Conservation (phyloP, 345 rosid species). For the Brassica rapa region DNA sequence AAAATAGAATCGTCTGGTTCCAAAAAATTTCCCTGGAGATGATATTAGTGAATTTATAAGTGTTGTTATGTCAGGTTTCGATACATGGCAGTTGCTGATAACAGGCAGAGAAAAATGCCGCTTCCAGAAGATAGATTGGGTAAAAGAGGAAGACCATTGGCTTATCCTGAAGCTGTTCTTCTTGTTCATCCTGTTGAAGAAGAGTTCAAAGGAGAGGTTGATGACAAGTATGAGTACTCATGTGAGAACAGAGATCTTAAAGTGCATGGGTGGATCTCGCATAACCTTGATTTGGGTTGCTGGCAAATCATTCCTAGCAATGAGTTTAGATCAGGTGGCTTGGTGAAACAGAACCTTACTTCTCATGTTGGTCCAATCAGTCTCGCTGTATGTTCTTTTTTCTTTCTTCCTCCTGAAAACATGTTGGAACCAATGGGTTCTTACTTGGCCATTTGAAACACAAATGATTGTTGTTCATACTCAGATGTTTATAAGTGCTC, state of each 20-base stretch:
- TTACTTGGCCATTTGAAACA: not conserved
- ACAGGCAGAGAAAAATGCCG: conserved; percentile 80
- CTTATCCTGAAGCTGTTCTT: conserved; percentile 77
- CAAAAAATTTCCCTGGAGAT: not conserved
- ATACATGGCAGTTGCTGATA: conserved; percentile 72
- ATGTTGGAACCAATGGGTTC: not conserved
- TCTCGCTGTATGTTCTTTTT: conserved; percentile 43
- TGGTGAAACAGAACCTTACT: conserved; percentile 62
- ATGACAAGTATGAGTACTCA: conserved; percentile 89
- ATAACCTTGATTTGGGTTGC: conserved; percentile 58
- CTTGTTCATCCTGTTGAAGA: conserved; percentile 76
- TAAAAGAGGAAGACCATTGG: conserved; percentile 59
- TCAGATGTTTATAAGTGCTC: conserved; percentile 91
- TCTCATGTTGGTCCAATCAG: conserved; percentile 64
- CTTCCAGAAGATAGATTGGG: conserved; percentile 73
- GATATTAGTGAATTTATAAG: not conserved
- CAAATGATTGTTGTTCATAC: not conserved
- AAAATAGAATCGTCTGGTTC: too few species aligned
- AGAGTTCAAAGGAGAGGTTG: conserved; percentile 87
- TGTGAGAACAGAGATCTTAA: conserved; percentile 68
- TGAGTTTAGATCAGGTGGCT: conserved; percentile 72
- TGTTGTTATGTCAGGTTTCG: conserved; percentile 55
- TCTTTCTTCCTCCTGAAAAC: not conserved
- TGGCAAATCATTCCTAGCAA: conserved; percentile 80
- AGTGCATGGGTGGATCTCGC: conserved; percentile 82